A percentile compares a stretch with the other conserved stretches of the same genome.
Evolutionary conservation across 257 asterid species (phyloP).

Genomic region (Lavandula angustifolia): DNA sequence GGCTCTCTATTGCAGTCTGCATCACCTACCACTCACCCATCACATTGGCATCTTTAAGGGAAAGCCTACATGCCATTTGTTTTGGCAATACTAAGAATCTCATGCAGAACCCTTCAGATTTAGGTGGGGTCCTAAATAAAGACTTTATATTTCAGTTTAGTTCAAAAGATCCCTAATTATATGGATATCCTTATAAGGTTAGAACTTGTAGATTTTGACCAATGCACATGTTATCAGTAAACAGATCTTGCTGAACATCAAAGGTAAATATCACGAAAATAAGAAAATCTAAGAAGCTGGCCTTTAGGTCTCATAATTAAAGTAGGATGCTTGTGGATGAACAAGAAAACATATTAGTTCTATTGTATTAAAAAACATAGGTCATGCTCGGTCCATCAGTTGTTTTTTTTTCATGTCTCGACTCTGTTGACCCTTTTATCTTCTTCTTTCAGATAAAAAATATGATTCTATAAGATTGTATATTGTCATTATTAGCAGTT

Average conservation of each 20-base stretch:
- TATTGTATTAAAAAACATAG: constrained; percentile 5
- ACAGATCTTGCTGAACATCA: constrained; percentile 5
- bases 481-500: constrained; percentile 15
- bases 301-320: constrained; percentile 9
- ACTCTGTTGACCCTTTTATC: constrained; percentile 18
- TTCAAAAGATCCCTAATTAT: constrained; percentile 6
- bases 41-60: too few species aligned
- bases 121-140: neutral
- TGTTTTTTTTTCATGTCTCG: constrained; percentile 11
- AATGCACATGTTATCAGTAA: constrained; percentile 8
- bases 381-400: constrained; percentile 20
- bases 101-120: too few species aligned
- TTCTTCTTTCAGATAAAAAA: neutral
- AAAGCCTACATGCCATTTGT: too few species aligned
- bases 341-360: neutral
- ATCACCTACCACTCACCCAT: too few species aligned
- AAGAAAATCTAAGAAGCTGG: constrained; percentile 15
- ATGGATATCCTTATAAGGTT: neutral
- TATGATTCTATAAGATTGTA: constrained; percentile 11
- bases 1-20: too few species aligned
- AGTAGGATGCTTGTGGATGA: constrained; percentile 13
- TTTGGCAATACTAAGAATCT: too few species aligned
- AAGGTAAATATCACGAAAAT: constrained; percentile 1
- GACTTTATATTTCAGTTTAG: constrained; percentile 5
- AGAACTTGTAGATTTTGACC: constrained; percentile 11